Base-by-base conservation (phyloP, 2,329 filamentous ascomycete species). In the Lasiodiplodia sp. region DNA sequence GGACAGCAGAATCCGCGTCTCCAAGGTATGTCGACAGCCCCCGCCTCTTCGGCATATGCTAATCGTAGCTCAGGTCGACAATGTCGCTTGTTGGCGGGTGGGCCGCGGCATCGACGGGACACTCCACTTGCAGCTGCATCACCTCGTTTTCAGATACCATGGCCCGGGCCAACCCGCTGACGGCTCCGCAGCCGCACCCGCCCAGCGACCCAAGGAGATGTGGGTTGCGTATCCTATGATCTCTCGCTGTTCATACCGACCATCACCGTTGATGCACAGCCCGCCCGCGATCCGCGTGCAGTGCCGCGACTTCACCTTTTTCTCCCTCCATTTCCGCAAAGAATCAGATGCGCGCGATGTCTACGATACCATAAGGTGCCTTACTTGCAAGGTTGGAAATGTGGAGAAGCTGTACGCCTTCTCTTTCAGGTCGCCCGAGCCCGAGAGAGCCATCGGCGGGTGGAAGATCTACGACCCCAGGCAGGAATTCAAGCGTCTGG, bases 201-300 rank as follows among this genome's bases (percentile, higher is more conserved):
- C 67, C 7, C 16, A 57, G 25, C 75, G 76, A 12, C 83, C 82
- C 71, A 86, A 89, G 77, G 92, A 97, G 80, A 88, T 92, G 77
- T 99, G 95, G 92, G 93, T 98, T 67, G 94, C 96, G 18, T 99
- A 94, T 80, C 94, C 95, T 28, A 94, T 98, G 81, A 93, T 99
- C 75, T 88, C 88, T 51, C 88, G 90, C 75, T 97, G 94, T 81
- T 88, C 87, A 28, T 89, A 95, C 72, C 89, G 93, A 69, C 91
- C 93, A 34, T 89, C 90, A 57, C 90, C 92, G 21, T 85, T 88
- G 14, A 91, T 91, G 69, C 87, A 89, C 63, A 87, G 93, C 70
- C 87, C 89, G 38, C 93, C 94, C 6, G 92, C 92, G 3, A 93
- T 99, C 76, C 91, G 95, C 65, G 83, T 99, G 70, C 90, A 94